These are phyloP conservation scores for Marvania coccoides DNA, from an alignment of 139 green algal genomes.

Conservation along the genomic window DNA sequence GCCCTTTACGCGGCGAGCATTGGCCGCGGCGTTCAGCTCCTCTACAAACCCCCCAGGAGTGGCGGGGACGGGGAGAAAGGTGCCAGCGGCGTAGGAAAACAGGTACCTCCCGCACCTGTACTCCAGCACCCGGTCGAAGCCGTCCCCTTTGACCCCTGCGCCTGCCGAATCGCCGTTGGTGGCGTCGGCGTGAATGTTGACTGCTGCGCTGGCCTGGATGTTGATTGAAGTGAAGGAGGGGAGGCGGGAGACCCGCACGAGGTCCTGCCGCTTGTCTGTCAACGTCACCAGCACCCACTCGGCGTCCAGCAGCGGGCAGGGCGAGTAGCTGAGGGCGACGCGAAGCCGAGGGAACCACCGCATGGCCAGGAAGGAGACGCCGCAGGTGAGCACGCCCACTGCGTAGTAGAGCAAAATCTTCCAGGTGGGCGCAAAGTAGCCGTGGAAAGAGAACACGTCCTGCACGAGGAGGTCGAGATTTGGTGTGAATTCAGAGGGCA, in stretches of 20 bases:
- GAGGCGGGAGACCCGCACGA: conserved; percentile 4
- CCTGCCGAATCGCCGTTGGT: not conserved
- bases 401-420: conserved; percentile 1
- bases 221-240: conserved; percentile 18
- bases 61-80: conserved; percentile 19
- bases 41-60: conserved; percentile 7
- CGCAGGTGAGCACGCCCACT: conserved; percentile 5
- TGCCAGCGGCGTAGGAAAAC: conserved; percentile 3
- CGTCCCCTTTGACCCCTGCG: conserved; percentile 8
- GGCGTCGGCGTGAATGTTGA: not conserved
- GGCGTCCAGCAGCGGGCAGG: conserved; percentile 8
- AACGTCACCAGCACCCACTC: conserved; percentile 23
- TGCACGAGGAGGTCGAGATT: too few relatives aligned
- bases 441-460: conserved; percentile 11
- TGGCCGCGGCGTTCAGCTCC: not conserved
- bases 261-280: conserved; percentile 14
- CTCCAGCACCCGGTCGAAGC: conserved; percentile 19
- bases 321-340: not conserved
- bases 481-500: too few relatives aligned
- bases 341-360: conserved; percentile 12
- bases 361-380: conserved; percentile 1
- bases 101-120: conserved; percentile 26
- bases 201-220: conserved; percentile 16
- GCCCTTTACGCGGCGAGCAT: conserved; percentile 1
- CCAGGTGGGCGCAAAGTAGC: conserved; percentile 2